Evolutionary conservation across 2,329 filamentous ascomycete genomes (phyloP).

Genomic region (Ophiocordyceps camponoti-floridani): DNA sequence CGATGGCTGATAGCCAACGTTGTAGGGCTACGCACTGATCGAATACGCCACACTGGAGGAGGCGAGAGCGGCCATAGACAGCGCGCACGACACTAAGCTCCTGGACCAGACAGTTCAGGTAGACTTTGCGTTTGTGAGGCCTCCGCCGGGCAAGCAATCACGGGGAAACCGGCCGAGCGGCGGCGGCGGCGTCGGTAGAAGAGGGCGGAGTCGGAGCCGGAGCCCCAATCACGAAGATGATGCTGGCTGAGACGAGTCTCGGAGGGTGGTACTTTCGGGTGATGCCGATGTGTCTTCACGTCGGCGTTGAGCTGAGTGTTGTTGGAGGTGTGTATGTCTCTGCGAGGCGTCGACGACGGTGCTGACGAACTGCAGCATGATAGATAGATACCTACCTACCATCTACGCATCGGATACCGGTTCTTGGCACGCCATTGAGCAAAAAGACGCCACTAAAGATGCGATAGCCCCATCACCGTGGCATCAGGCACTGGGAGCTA

Average conservation of each 20-base stretch:
- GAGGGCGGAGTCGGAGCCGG: conserved; percentile 29
- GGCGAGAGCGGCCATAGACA: conserved; percentile 65
- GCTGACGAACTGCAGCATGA: neutral
- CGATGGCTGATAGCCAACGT: neutral
- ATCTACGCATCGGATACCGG: too few relatives aligned
- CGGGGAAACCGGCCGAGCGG: neutral
- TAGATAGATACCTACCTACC: too few relatives aligned
- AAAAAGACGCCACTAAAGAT: too few relatives aligned
- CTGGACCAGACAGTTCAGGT: conserved; percentile 67
- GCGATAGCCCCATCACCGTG: too few relatives aligned
- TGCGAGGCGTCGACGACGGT: neutral
- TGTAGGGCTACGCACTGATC: conserved; percentile 66
- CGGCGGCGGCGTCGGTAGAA: conserved; percentile 7
- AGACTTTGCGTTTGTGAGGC: conserved; percentile 73
- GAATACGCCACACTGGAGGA: conserved; percentile 68
- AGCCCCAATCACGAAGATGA: conserved; percentile 24
- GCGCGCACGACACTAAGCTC: conserved; percentile 58
- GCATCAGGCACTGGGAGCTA: too few relatives aligned
- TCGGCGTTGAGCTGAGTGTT: neutral
- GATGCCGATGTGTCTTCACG: neutral
- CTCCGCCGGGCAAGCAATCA: conserved; percentile 40
- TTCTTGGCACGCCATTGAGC: too few relatives aligned
- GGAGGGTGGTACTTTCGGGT: neutral
- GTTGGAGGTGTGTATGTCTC: neutral
- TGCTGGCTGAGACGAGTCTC: conserved; percentile 7